Conservation (phyloP, 2,329 filamentous ascomycete species). For the Metarhizium brunneum region DNA sequence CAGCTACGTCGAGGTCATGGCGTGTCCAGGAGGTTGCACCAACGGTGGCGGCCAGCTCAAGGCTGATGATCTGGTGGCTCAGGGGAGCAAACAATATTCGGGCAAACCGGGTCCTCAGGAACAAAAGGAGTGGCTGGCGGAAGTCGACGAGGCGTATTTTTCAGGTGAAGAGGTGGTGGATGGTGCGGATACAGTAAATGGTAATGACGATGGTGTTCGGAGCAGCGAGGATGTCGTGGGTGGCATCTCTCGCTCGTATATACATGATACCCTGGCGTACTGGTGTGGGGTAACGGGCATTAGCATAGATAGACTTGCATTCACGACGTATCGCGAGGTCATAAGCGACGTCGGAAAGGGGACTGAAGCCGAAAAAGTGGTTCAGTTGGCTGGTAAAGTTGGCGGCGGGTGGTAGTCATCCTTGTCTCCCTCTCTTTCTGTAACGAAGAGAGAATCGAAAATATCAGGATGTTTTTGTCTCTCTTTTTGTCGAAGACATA, state of each 20-base stretch:
- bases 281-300: slow-evolving; percentile 70
- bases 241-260: slow-evolving; percentile 55
- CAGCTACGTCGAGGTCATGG: slow-evolving; percentile 98
- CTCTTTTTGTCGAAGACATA: not conserved
- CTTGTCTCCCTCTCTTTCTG: not conserved
- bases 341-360: slow-evolving; percentile 88
- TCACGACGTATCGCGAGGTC: slow-evolving; percentile 85
- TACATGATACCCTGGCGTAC: slow-evolving; percentile 61
- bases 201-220: slow-evolving; percentile 9
- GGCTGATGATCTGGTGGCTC: slow-evolving; percentile 63
- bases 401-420: slow-evolving; percentile 77
- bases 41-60: slow-evolving; percentile 97
- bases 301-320: slow-evolving; percentile 60
- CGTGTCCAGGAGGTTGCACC: slow-evolving; percentile 95
- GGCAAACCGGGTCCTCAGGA: slow-evolving; percentile 61
- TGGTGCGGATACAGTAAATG: slow-evolving; percentile 11
- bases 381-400: slow-evolving; percentile 80
- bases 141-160: slow-evolving; percentile 85
- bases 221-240: slow-evolving; percentile 37
- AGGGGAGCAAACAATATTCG: slow-evolving; percentile 36
- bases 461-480: not conserved
- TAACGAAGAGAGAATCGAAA: not conserved
- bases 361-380: slow-evolving; percentile 69
- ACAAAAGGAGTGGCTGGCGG: slow-evolving; percentile 76
- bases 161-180: slow-evolving; percentile 54